These are phyloP conservation scores for Halenospora varia DNA, from an alignment of 495 filamentous ascomycete genomes.

Conservation along the genomic window DNA sequence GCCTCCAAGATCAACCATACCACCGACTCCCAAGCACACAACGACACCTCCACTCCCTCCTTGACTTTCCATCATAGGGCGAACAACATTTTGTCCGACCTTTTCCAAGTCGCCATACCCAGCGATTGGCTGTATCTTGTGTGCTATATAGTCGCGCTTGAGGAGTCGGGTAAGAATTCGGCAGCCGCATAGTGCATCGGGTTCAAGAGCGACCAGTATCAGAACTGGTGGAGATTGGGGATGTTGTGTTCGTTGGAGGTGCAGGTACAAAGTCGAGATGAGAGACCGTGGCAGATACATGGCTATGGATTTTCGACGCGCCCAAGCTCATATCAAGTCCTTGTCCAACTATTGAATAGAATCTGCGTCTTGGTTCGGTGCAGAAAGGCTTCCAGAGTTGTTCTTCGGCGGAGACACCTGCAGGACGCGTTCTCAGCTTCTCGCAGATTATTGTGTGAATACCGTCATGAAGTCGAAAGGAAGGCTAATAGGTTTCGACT, in stretches of 20 bases:
- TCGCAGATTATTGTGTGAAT: too few relatives aligned
- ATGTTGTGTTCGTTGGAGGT: conserved; percentile 77
- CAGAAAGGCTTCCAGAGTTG: too few relatives aligned
- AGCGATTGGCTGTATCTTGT: conserved; percentile 92
- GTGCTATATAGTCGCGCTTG: conserved; percentile 95
- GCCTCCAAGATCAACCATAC: conserved; percentile 77
- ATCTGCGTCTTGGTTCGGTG: background rate
- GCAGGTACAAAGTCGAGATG: conserved; percentile 83
- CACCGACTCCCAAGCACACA: conserved; percentile 88
- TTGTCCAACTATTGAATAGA: background rate
- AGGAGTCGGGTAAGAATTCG: conserved; percentile 87
- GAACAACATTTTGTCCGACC: conserved; percentile 69
- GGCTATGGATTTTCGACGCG: conserved; percentile 13
- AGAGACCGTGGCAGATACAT: conserved; percentile 96
- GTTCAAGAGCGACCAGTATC: conserved; percentile 90
- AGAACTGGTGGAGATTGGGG: conserved; percentile 83
- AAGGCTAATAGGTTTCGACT: too few relatives aligned
- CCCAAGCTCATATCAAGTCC: conserved; percentile 8
- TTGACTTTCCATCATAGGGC: conserved; percentile 73
- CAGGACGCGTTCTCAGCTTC: too few relatives aligned
- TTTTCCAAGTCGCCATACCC: conserved; percentile 87
- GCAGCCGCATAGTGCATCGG: conserved; percentile 92
- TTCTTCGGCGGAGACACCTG: too few relatives aligned
- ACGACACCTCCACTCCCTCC: conserved; percentile 84
- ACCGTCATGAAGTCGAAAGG: too few relatives aligned